Conservation (phyloP, 2,329 filamentous ascomycete genomes). For the Akanthomyces dipterigenus region DNA sequence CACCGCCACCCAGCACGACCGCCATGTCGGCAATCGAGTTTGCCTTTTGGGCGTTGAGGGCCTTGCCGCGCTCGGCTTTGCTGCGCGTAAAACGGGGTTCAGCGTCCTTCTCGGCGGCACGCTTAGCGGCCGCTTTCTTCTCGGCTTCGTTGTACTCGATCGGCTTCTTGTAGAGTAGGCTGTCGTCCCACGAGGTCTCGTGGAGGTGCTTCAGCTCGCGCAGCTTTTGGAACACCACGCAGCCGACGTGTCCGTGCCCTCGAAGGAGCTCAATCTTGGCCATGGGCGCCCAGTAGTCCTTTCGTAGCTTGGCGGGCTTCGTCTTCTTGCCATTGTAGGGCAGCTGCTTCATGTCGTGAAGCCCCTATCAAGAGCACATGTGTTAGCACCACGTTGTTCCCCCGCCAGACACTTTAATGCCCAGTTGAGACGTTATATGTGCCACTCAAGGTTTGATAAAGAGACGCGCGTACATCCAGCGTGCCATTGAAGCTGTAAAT, state of each 20-base stretch:
- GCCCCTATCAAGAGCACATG: conserved; percentile 21
- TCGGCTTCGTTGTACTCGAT: conserved; percentile 27
- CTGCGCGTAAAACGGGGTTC: conserved; percentile 28
- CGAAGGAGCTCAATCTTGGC: conserved; percentile 51
- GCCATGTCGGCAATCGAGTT: conserved; percentile 60
- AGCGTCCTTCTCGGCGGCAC: conserved; percentile 24
- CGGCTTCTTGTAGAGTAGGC: conserved; percentile 35
- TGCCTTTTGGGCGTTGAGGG: conserved; percentile 53
- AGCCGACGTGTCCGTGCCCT: conserved; percentile 46
- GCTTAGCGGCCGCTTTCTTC: conserved; percentile 24
- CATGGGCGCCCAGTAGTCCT: conserved; percentile 60
- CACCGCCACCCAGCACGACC: conserved; percentile 45
- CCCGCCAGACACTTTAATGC: not conserved
- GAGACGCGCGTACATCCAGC: conserved; percentile 34
- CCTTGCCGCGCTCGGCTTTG: conserved; percentile 40
- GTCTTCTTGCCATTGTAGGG: conserved; percentile 64
- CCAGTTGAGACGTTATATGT: not conserved
- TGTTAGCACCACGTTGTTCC: not conserved
- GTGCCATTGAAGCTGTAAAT: conserved; percentile 44
- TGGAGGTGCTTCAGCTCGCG: conserved; percentile 58
- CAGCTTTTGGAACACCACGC: conserved; percentile 54
- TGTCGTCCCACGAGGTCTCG: conserved; percentile 53
- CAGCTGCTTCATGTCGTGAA: conserved; percentile 48
- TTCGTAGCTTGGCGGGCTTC: conserved; percentile 54
- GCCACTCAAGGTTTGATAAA: not conserved